These are phyloP conservation scores for Cercospora zeae-maydis DNA, from an alignment of 2,329 filamentous ascomycete species.

Conservation along the genomic window DNA sequence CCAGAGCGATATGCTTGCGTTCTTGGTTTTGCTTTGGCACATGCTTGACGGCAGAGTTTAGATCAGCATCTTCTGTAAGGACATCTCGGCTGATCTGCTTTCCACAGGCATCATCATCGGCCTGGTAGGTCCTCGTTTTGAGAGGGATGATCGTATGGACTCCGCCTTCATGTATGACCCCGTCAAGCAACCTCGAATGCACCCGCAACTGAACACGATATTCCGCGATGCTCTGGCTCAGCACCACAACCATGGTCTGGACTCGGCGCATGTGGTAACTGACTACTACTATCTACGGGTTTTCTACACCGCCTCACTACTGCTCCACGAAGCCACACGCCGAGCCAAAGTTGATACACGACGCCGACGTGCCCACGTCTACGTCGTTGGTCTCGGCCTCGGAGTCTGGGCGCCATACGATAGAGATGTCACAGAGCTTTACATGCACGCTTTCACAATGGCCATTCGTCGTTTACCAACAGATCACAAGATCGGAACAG, in stretches of 20 bases:
- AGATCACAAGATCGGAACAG: slow-evolving; percentile 22
- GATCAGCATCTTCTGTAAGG: background rate
- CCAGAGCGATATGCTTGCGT: too few species aligned
- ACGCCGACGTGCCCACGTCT: slow-evolving; percentile 28
- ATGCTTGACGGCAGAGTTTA: too few species aligned
- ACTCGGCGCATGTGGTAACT: background rate
- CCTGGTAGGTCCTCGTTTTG: slow-evolving; percentile 35
- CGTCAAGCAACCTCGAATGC: slow-evolving; percentile 14
- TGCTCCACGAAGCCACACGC: slow-evolving; percentile 31
- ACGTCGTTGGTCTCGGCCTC: slow-evolving; percentile 35
- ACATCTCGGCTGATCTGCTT: background rate
- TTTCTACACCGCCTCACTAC: slow-evolving; percentile 27
- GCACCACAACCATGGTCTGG: background rate
- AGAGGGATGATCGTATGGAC: slow-evolving; percentile 34
- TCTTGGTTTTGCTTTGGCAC: too few species aligned
- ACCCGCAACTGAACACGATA: slow-evolving; percentile 19
- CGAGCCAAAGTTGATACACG: slow-evolving; percentile 21
- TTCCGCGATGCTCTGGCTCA: background rate
- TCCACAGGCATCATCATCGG: slow-evolving; percentile 30
- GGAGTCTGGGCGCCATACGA: slow-evolving; percentile 34
- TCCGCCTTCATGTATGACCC: slow-evolving; percentile 25
- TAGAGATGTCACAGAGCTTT: slow-evolving; percentile 24
- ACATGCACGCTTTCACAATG: slow-evolving; percentile 28
- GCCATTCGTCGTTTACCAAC: slow-evolving; percentile 22
- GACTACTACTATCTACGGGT: background rate